Conservation (phyloP, 495 filamentous ascomycete species). For the Neurospora sp. region DNA sequence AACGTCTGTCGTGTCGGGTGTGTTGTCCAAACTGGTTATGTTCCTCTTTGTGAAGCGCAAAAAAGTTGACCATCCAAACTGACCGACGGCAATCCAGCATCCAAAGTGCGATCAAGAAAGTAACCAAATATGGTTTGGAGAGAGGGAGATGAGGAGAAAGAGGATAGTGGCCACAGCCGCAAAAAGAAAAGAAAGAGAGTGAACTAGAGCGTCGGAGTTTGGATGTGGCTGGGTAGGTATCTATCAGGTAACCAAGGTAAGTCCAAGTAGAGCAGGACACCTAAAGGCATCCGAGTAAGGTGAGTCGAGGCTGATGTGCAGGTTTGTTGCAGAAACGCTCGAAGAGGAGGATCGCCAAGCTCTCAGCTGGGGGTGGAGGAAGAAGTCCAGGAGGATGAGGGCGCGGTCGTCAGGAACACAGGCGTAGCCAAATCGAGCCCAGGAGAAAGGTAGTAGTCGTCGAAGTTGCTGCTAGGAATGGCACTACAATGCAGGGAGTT, state of each 20-base stretch:
- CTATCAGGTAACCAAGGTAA: not conserved
- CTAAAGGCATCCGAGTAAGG: not conserved
- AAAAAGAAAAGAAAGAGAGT: not conserved
- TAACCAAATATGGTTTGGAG: not conserved
- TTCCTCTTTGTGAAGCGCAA: not conserved
- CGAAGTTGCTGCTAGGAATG: not conserved
- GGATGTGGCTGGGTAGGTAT: not conserved
- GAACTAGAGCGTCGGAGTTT: not conserved
- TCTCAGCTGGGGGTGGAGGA: not conserved
- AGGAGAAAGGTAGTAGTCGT: not conserved
- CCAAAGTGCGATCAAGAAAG: not conserved
- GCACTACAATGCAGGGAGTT: not conserved
- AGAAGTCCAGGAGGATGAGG: not conserved
- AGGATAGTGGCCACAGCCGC: not conserved
- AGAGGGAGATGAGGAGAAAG: not conserved
- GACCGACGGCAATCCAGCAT: not conserved
- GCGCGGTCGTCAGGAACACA: not conserved
- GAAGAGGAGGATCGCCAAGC: not conserved
- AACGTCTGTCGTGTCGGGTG: not conserved
- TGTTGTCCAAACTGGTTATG: not conserved
- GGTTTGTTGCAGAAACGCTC: not conserved
- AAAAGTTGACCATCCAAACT: not conserved
- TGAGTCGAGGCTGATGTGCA: not conserved
- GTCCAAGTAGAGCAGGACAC: not conserved
- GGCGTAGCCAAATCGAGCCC: not conserved